Evolutionary conservation across 108 stramenopile genomes (phyloP), one percentile per base, ranked within the genome.

Genomic region (Aurantiochytrium sp.): DNA sequence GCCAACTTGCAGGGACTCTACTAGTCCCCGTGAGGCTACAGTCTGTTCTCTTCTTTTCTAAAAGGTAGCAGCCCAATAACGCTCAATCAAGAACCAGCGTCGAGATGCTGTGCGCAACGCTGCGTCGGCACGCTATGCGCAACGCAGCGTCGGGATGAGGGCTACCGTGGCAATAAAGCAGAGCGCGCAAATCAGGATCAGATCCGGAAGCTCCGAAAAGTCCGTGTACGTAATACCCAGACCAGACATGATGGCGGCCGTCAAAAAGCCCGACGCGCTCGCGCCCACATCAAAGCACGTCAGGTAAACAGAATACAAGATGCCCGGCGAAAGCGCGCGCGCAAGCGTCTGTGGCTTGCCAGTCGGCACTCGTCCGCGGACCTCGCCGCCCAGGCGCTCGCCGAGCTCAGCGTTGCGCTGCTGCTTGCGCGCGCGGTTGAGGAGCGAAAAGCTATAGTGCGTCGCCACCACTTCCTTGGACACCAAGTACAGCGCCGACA

Each of bases 271-370:
- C 50, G 42, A 48, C 30, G 73, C 73, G 39, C 42, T 48, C 19
- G 42, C 73, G 2, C 73, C 73, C 21, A 81, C 30, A 48, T 81
- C 73, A 81, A 81, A 81, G 24, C 73, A 81, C 17, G 73, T 81
- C 42, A 81, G 39, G 24, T 81, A 81, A 6, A 81, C 45, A 6
- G 73, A 81, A 42, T 81, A 81, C 73, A 81, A 48, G 30, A 81
- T 81, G 2, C 73, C 73, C 15, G 73, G 73, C 39, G 73, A 81
- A 24, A 81, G 30, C 15, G 73, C n/a, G 12, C 73, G 73, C 21
- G 73, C 21, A 8, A 2, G 24, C 0, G 59, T 34, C 22, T 15
- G 15, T 65, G 1, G 32, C 27, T 65, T 34, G 22, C 10, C 59
- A 0, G n/a, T n/a, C n/a, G n/a, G n/a, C n/a, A n/a, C n/a, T n/a